phyloP scores from a whole-genome alignment of 2,329 filamentous ascomycete species.

The Tolypocladium endophyticum region DNA sequence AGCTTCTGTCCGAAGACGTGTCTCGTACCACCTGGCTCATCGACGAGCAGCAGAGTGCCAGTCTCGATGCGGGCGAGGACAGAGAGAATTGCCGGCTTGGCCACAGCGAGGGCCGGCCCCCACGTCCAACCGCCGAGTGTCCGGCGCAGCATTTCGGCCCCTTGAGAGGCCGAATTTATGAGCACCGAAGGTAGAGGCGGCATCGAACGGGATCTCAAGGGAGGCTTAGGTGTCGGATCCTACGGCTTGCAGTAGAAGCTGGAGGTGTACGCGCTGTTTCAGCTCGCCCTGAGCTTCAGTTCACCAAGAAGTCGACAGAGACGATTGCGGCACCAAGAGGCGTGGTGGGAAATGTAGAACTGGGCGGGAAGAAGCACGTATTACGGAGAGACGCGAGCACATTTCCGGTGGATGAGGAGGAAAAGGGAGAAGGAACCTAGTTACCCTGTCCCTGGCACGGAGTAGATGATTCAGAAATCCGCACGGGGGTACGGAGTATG shows the following conservation, averaged over 20 bases:
- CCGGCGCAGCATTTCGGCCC: constrained; percentile 29
- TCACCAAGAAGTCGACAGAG: not conserved
- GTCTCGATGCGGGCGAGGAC: constrained; percentile 34
- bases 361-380: not conserved
- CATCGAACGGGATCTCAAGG: constrained; percentile 4
- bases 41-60: constrained; percentile 37
- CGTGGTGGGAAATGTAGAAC: not conserved
- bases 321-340: not conserved
- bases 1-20: constrained; percentile 36
- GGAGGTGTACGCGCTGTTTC: not conserved
- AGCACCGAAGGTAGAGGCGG: constrained; percentile 26
- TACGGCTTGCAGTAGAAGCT: not conserved
- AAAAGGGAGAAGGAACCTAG: not conserved
- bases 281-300: not conserved
- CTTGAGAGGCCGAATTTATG: constrained; percentile 25
- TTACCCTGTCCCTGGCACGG: no score
- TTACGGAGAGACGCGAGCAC: not conserved
- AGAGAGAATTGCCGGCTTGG: constrained; percentile 33
- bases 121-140: constrained; percentile 34
- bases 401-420: not conserved
- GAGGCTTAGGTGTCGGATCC: constrained; percentile 2
- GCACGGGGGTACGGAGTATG: not conserved
- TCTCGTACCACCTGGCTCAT: constrained; percentile 31
- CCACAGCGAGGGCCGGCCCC: constrained; percentile 34
- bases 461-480: not conserved